phyloP scores from a whole-genome alignment of 768 basidiomycete genomes.

The Hygrocybe punicea region DNA sequence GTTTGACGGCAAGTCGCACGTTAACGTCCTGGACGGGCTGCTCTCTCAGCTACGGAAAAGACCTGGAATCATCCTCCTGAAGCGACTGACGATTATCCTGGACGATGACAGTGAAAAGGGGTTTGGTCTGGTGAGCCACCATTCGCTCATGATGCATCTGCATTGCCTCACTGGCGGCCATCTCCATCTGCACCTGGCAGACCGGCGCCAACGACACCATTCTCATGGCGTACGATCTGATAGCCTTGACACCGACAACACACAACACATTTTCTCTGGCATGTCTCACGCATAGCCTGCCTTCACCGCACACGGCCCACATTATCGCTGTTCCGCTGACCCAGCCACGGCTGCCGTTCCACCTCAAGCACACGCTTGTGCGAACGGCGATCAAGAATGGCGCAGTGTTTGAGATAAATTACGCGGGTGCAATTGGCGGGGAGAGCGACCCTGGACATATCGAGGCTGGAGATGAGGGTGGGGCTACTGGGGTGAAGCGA shows the following conservation, averaged over 20 bases:
- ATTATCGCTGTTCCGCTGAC: conserved; percentile 79
- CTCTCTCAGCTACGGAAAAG: conserved; percentile 59
- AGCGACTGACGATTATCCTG: conserved; percentile 74
- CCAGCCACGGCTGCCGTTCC: conserved; percentile 71
- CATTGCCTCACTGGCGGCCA: too few species aligned
- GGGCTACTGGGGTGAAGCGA: conserved; percentile 48
- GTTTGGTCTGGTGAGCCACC: conserved; percentile 61
- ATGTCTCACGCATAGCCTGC: conserved; percentile 74
- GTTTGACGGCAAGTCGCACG: conserved; percentile 67
- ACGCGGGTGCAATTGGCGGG: conserved; percentile 68
- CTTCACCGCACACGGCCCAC: conserved; percentile 74
- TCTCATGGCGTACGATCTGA: conserved; percentile 68
- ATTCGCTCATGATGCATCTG: too few species aligned
- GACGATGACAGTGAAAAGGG: conserved; percentile 86
- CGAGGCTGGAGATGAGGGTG: conserved; percentile 49
- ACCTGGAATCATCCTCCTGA: conserved; percentile 61
- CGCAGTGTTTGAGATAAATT: conserved; percentile 77
- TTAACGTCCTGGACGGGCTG: conserved; percentile 59
- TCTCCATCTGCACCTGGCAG: conserved; percentile 34
- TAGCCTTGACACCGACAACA: conserved; percentile 73
- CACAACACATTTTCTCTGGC: conserved; percentile 69
- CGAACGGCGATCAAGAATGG: conserved; percentile 80
- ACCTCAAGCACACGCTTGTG: conserved; percentile 79
- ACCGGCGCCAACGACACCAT: conserved; percentile 64
- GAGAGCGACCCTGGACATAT: conserved; percentile 44